A percentile compares a stretch with the other conserved stretches of the same genome.
Evolutionary conservation across 2,329 filamentous ascomycete genomes (phyloP).

Genomic region (Colletotrichum lindemuthianum): DNA sequence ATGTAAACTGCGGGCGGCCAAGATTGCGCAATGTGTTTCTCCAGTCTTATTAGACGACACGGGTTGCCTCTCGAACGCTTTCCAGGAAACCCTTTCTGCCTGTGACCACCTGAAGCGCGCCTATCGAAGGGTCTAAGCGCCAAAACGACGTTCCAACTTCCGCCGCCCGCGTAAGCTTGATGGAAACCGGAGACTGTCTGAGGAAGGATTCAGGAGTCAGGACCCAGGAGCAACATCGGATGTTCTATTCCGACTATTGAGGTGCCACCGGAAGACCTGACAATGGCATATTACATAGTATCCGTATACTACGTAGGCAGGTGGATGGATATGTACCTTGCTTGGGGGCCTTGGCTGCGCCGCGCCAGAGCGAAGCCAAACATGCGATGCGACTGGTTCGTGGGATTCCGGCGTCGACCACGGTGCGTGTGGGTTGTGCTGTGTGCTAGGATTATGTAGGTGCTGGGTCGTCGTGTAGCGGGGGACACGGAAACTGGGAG

Average conservation of each 20-base stretch:
- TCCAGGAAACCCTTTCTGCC: conserved; percentile 17
- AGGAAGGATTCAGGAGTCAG: not conserved
- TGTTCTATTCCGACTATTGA: not conserved
- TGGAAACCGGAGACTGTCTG: not conserved
- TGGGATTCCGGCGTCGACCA: conserved; percentile 24
- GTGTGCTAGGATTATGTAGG: conserved; percentile 10
- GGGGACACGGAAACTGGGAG: not conserved
- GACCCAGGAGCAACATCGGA: conserved; percentile 1
- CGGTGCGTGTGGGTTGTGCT: conserved; percentile 24
- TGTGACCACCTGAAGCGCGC: not conserved
- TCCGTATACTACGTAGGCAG: conserved; percentile 10
- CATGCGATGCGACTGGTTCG: conserved; percentile 34
- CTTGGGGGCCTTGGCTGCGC: conserved; percentile 13
- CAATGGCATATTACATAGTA: too few relatives aligned
- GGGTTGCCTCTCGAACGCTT: conserved; percentile 13
- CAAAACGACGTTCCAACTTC: not conserved
- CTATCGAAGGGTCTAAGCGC: conserved; percentile 2
- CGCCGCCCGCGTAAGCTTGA: not conserved
- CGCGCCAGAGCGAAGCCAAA: conserved; percentile 26
- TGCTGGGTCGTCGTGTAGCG: conserved; percentile 14
- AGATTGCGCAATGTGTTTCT: conserved; percentile 8
- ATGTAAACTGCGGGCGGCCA: not conserved
- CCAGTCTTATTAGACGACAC: conserved; percentile 15
- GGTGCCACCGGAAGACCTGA: too few relatives aligned
- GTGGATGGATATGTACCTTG: conserved; percentile 23